phyloP scores from a whole-genome alignment of 495 filamentous ascomycete genomes.

The Penicillium simplicissimum region DNA sequence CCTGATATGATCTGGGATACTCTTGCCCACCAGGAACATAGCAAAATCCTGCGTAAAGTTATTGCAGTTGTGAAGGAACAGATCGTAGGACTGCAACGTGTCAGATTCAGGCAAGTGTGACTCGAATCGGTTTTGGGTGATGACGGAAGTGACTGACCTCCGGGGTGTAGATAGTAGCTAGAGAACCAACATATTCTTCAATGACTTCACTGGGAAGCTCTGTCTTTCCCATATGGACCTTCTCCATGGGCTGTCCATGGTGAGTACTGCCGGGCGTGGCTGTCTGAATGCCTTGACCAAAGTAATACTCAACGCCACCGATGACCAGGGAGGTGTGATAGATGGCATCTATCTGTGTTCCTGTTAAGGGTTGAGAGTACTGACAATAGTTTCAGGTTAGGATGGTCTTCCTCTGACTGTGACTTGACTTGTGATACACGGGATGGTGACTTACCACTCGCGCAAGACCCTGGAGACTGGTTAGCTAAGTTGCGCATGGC shows the following conservation, averaged over 20 bases:
- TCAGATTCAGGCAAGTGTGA: constrained; percentile 1
- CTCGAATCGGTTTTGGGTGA: neutral
- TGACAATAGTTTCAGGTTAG: constrained; percentile 31
- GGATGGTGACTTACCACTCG: constrained; percentile 42
- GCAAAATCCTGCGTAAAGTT: constrained; percentile 95
- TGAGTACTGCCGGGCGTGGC: constrained; percentile 78
- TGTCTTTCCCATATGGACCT: constrained; percentile 70
- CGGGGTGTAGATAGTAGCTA: constrained; percentile 78
- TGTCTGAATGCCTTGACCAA: constrained; percentile 76
- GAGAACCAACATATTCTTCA: constrained; percentile 81
- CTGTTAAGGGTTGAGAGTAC: constrained; percentile 54
- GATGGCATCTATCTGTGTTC: constrained; percentile 80
- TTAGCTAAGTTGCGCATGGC: constrained; percentile 13
- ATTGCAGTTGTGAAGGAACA: constrained; percentile 94
- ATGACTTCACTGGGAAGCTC: constrained; percentile 81
- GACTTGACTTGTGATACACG: neutral
- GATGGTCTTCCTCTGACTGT: neutral
- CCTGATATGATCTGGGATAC: constrained; percentile 87
- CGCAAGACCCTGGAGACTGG: constrained; percentile 42
- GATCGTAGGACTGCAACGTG: constrained; percentile 70
- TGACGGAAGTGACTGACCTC: constrained; percentile 52
- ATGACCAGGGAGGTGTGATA: constrained; percentile 91
- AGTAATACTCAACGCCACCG: constrained; percentile 73
- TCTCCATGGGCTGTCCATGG: constrained; percentile 80
- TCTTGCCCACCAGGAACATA: constrained; percentile 86